Conservation (phyloP, 2,329 filamentous ascomycete genomes). For the Aspergillus arachidicola region DNA sequence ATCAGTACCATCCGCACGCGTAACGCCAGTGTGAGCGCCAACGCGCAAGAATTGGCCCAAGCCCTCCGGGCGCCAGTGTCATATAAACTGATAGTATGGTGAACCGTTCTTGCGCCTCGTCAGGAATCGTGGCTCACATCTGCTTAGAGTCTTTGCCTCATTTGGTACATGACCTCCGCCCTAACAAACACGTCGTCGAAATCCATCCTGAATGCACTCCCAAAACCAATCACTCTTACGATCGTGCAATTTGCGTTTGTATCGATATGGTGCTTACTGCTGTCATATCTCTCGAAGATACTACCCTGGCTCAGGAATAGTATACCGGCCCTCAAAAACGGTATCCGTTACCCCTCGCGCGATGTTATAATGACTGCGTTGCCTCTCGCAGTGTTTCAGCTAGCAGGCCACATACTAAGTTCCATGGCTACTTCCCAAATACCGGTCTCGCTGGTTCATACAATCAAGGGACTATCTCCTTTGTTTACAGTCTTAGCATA, state of each 20-base stretch:
- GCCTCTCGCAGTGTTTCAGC: slow-evolving; percentile 90
- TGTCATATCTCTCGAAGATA: slow-evolving; percentile 72
- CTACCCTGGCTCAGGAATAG: slow-evolving; percentile 71
- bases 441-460: slow-evolving; percentile 94
- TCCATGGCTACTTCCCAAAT: slow-evolving; percentile 94
- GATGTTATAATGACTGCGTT: slow-evolving; percentile 85
- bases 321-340: slow-evolving; percentile 79
- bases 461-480: slow-evolving; percentile 95
- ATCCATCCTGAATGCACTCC: slow-evolving; percentile 88
- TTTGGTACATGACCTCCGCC: slow-evolving; percentile 96
- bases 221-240: slow-evolving; percentile 88
- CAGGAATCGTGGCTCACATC: slow-evolving; percentile 23
- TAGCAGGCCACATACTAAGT: slow-evolving; percentile 89
- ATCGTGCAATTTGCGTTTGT: slow-evolving; percentile 94
- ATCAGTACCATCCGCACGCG: slow-evolving; percentile 78
- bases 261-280: slow-evolving; percentile 79
- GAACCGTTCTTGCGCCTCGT: slow-evolving; percentile 7
- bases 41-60: slow-evolving; percentile 90
- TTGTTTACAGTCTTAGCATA: slow-evolving; percentile 95
- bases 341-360: slow-evolving; percentile 76
- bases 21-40: slow-evolving; percentile 84
- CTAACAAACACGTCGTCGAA: slow-evolving; percentile 98
- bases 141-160: slow-evolving; percentile 74
- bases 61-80: slow-evolving; percentile 89
- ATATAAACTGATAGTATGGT: slow-evolving; percentile 77